Evolutionary conservation across 2,329 filamentous ascomycete species (phyloP), one percentile per base, ranked within the genome.

Genomic region (Corynespora cassiicola): DNA sequence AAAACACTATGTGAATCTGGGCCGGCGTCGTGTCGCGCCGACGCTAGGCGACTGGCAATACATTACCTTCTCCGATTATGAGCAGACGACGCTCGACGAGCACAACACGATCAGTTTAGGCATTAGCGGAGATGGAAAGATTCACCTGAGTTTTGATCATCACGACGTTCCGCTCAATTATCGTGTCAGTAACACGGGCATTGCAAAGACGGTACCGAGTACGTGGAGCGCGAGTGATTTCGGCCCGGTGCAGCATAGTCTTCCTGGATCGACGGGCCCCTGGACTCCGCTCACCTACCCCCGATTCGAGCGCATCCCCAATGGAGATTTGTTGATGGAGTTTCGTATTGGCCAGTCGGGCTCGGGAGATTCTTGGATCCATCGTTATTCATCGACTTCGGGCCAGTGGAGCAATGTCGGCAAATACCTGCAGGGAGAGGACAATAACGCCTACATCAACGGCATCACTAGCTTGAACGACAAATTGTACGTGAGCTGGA

Each of bases 41-140:
- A 64, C 67, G 0, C 27, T 60, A 0, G 47, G 52, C 8, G 52
- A 54, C 4, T 78, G 76, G 76, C 65, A 78, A 48, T 71, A 69
- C 7, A 52, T 77, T 21, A 66, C 71, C 1, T 75, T 79, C 18
- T 66, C 68, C 1, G 76, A 78, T 53, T 79, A 79, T 31, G 61
- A 71, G 11, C 76, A 79, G 50, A 74, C 67, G 9, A 71, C 69
- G 2, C 69, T 78, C 27, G 76, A 79, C 40, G 75, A 75, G 3
- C 76, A 79, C 52, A 79, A 79, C 42, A 78, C 75, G 3, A 73
- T 78, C 29, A 76, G 76, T 54, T 66, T 79, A 46, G 76, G 76
- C 3, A 73, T 78, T 27, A 76, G 70, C 28, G 74, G 71, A 2
- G 76, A 79, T 42, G 76, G 76, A 28, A 77, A 72, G n/a, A 76